Percentiles rank a stretch among this genome's conserved stretches.
These are phyloP conservation scores for Leccinum angustisporum DNA, from an alignment of 1,284 basidiomycete genomes.

Conservation along the genomic window DNA sequence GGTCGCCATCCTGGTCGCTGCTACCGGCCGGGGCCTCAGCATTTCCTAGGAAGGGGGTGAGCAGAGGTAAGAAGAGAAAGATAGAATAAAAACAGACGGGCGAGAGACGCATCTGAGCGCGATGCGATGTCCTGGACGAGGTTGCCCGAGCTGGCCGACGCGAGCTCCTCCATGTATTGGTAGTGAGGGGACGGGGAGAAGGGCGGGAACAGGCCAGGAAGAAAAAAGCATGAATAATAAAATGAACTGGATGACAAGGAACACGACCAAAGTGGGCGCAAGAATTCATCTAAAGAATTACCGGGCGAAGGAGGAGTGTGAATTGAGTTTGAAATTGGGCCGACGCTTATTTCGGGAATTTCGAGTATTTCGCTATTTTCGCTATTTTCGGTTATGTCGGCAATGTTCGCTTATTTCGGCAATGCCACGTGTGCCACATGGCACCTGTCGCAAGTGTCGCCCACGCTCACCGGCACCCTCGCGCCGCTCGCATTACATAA, in stretches of 20 bases:
- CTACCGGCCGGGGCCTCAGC: constrained; percentile 40
- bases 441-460: too few relatives aligned
- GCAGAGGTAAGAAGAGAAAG: not conserved
- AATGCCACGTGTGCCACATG: too few relatives aligned
- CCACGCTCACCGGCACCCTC: too few relatives aligned
- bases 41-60: constrained; percentile 35
- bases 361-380: too few relatives aligned
- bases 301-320: too few relatives aligned
- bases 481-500: too few relatives aligned
- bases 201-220: not conserved
- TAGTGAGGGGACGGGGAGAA: not conserved
- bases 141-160: constrained; percentile 37
- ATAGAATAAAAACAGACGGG: constrained; percentile 32
- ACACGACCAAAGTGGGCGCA: not conserved
- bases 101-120: constrained; percentile 39
- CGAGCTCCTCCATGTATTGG: constrained; percentile 42
- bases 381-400: too few relatives aligned
- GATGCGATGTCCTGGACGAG: constrained; percentile 30
- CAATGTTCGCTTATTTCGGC: too few relatives aligned
- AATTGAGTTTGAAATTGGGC: too few relatives aligned
- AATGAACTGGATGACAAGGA: not conserved
- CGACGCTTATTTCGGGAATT: too few relatives aligned
- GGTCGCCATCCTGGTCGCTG: constrained; percentile 18
- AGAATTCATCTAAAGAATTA: not conserved
- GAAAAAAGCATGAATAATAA: not conserved